Evolutionary conservation across 257 asterid genomes (phyloP).

Genomic region (Haberlea rhodopensis): DNA sequence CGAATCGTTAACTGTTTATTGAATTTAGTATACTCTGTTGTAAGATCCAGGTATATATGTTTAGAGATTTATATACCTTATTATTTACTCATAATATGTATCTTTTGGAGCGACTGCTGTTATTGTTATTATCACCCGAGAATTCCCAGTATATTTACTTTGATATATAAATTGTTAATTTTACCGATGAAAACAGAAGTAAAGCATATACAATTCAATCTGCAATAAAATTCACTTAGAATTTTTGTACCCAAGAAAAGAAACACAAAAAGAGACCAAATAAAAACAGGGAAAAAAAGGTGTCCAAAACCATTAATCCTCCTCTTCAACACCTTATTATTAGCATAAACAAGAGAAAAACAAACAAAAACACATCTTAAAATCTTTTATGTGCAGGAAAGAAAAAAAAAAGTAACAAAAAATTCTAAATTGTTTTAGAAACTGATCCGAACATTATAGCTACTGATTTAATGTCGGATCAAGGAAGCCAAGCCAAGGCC

Average conservation of each 20-base stretch:
- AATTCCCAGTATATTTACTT: too few species aligned
- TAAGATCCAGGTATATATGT: too few species aligned
- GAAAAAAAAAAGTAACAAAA: conserved; percentile 22
- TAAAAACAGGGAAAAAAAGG: not conserved
- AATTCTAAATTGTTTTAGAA: conserved; percentile 16
- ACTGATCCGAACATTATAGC: conserved; percentile 1
- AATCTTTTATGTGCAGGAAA: conserved; percentile 21
- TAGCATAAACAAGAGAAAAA: conserved; percentile 19
- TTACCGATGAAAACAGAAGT: not conserved
- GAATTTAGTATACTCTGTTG: too few species aligned
- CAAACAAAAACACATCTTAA: conserved; percentile 4
- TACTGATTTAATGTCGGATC: not conserved
- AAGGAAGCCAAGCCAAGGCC: not conserved
- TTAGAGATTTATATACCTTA: too few species aligned
- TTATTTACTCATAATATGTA: too few species aligned
- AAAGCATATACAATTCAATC: not conserved
- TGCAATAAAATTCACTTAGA: conserved; percentile 3
- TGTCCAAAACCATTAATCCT: conserved; percentile 3
- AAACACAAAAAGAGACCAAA: not conserved
- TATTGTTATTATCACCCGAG: too few species aligned
- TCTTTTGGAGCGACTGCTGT: too few species aligned
- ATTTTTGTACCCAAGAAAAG: not conserved
- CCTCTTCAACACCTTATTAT: conserved; percentile 18
- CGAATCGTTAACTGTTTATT: too few species aligned
- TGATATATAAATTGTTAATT: too few species aligned